These are phyloP conservation scores for Quercus wislizeni DNA, from an alignment of 306 rosid species.

Conservation along the genomic window DNA sequence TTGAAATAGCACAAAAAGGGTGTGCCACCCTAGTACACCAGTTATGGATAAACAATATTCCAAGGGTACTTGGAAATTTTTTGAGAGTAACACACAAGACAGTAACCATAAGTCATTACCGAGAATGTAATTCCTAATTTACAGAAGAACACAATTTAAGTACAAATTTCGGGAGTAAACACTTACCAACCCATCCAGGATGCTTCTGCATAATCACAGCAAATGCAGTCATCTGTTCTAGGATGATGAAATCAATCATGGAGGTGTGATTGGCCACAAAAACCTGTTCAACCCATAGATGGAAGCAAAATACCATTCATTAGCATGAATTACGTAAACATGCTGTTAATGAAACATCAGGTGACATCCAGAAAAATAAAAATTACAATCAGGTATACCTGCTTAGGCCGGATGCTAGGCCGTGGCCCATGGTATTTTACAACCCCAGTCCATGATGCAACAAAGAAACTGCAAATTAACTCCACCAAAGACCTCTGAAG, in stretches of 20 bases:
- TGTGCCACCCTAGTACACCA: too few relatives aligned
- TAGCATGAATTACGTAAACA: conserved; percentile 7
- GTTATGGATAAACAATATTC: background rate
- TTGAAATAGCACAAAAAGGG: too few relatives aligned
- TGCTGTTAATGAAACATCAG: conserved; percentile 4
- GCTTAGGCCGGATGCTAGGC: conserved; percentile 89
- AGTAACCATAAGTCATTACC: background rate
- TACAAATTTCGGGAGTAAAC: background rate
- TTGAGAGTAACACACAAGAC: background rate
- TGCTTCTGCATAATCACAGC: conserved; percentile 99
- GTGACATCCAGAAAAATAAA: background rate
- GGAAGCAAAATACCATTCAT: conserved; percentile 11
- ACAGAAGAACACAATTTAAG: background rate
- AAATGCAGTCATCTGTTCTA: conserved; percentile 98
- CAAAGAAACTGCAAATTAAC: conserved; percentile 96
- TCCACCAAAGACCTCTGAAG: conserved; percentile 86
- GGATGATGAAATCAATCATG: conserved; percentile 93
- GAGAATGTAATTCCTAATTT: background rate
- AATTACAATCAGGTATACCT: conserved; percentile 38
- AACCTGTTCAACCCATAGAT: conserved; percentile 54
- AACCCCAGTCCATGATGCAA: conserved; percentile 99
- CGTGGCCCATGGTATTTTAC: conserved; percentile 96
- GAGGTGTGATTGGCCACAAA: conserved; percentile 96
- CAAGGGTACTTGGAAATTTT: background rate
- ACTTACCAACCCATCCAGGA: conserved; percentile 99